phyloP scores from a whole-genome alignment of 805 yeast genomes.

The Monosporozyma siamensis region DNA sequence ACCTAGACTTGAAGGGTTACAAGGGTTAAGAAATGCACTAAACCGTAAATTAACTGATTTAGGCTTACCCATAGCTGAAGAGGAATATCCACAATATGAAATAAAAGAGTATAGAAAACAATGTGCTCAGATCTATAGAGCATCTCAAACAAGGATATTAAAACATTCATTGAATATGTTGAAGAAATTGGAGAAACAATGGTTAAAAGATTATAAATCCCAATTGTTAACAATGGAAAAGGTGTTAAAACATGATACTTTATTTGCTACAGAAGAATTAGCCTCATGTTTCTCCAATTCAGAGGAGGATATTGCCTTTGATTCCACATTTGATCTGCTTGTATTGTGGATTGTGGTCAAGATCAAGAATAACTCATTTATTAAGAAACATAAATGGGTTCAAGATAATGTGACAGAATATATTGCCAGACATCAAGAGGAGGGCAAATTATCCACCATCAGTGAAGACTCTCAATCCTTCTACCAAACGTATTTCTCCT shows the following conservation, averaged over 20 bases:
- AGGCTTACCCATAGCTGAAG: background rate
- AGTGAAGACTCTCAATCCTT: slow-evolving; percentile 8
- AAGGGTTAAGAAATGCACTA: slow-evolving; percentile 44
- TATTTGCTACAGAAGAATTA: slow-evolving; percentile 40
- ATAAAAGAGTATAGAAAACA: slow-evolving; percentile 10
- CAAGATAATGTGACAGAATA: slow-evolving; percentile 5
- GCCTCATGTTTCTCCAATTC: slow-evolving; percentile 38
- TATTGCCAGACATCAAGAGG: background rate
- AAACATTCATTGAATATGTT: slow-evolving; percentile 36
- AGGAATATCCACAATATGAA: slow-evolving; percentile 9
- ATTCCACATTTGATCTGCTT: slow-evolving; percentile 39
- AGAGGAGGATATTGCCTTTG: slow-evolving; percentile 35
- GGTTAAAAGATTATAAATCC: slow-evolving; percentile 36
- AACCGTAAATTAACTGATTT: slow-evolving; percentile 34
- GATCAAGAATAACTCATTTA: slow-evolving; percentile 8
- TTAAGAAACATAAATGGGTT: slow-evolving; percentile 16
- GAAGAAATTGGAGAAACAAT: slow-evolving; percentile 41
- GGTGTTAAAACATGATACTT: slow-evolving; percentile 42
- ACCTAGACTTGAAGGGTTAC: slow-evolving; percentile 49
- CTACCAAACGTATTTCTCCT: slow-evolving; percentile 8
- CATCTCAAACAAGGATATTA: slow-evolving; percentile 40
- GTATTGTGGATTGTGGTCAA: slow-evolving; percentile 29
- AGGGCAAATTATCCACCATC: background rate
- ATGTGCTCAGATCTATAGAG: slow-evolving; percentile 37
- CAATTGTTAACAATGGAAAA: slow-evolving; percentile 42